phyloP scores from a whole-genome alignment of 1,284 basidiomycete genomes.

The Cryptococcus sp. region DNA sequence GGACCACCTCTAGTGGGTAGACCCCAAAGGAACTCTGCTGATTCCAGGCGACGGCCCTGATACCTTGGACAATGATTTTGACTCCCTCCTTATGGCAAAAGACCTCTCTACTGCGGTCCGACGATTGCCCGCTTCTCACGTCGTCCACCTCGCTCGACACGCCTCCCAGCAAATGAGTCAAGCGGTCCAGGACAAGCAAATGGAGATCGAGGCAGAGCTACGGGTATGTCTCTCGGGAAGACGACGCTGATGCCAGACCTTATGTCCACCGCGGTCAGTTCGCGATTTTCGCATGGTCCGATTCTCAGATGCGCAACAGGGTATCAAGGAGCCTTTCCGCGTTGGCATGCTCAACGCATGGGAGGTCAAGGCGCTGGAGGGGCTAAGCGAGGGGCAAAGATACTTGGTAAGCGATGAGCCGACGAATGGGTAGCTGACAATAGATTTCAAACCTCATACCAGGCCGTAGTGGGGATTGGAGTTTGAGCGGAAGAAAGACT shows the following conservation, averaged over 20 bases:
- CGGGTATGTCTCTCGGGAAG: slow-evolving; percentile 55
- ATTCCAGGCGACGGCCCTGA: slow-evolving; percentile 23
- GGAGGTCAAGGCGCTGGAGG: slow-evolving; percentile 69
- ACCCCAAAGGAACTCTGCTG: neutral
- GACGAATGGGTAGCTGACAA: neutral
- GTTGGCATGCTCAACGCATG: slow-evolving; percentile 77
- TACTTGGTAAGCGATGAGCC: slow-evolving; percentile 60
- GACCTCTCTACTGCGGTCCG: slow-evolving; percentile 47
- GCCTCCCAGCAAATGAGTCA: slow-evolving; percentile 59
- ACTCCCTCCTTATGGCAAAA: slow-evolving; percentile 38
- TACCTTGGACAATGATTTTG: slow-evolving; percentile 38
- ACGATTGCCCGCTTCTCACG: slow-evolving; percentile 56
- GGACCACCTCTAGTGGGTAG: slow-evolving; percentile 11
- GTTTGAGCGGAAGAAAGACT: slow-evolving; percentile 54
- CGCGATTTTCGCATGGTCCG: slow-evolving; percentile 77
- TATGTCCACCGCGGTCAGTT: slow-evolving; percentile 75
- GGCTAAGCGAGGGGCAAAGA: slow-evolving; percentile 65
- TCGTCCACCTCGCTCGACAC: slow-evolving; percentile 65
- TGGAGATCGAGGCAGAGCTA: slow-evolving; percentile 69
- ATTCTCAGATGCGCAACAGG: slow-evolving; percentile 67
- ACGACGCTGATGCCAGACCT: slow-evolving; percentile 54
- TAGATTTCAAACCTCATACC: slow-evolving; percentile 68
- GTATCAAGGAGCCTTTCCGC: slow-evolving; percentile 58
- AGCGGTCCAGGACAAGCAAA: slow-evolving; percentile 59
- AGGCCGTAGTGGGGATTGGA: slow-evolving; percentile 63